phyloP scores from a whole-genome alignment of 345 rosid species.

The Punica granatum region DNA sequence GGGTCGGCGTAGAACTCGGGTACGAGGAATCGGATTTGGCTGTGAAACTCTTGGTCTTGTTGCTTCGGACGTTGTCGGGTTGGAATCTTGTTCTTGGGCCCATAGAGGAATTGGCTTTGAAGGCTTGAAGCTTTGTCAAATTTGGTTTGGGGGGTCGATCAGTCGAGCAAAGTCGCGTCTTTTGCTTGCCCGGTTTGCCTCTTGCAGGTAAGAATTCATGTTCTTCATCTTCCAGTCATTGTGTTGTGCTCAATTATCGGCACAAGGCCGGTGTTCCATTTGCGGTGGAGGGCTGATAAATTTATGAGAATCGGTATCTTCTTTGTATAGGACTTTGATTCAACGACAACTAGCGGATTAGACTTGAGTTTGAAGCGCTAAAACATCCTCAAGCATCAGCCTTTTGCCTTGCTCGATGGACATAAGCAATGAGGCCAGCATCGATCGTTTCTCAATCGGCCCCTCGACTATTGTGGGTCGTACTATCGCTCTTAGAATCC shows the following conservation, averaged over 20 bases:
- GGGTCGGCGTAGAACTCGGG: background rate
- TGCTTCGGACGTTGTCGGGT: background rate
- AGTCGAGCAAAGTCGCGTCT: background rate
- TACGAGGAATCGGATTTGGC: background rate
- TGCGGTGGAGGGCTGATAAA: background rate
- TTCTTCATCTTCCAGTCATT: background rate
- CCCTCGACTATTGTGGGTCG: conserved; percentile 80
- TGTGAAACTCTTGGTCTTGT: background rate
- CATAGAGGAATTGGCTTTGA: background rate
- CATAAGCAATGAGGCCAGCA: conserved; percentile 80
- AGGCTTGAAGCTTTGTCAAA: background rate
- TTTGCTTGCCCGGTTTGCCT: background rate
- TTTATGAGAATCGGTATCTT: background rate
- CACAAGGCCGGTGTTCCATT: background rate
- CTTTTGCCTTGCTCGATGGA: conserved; percentile 37
- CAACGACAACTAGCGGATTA: background rate
- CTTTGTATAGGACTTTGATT: background rate
- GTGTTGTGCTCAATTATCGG: background rate
- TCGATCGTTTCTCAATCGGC: conserved; percentile 80
- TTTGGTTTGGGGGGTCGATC: background rate
- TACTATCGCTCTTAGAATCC: conserved; percentile 74
- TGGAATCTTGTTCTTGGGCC: background rate
- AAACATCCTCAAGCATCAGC: background rate
- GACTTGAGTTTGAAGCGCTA: background rate
- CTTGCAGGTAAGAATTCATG: background rate